These are phyloP conservation scores for Aspergillus neoniger DNA, from an alignment of 2,329 filamentous ascomycete species.

Conservation along the genomic window DNA sequence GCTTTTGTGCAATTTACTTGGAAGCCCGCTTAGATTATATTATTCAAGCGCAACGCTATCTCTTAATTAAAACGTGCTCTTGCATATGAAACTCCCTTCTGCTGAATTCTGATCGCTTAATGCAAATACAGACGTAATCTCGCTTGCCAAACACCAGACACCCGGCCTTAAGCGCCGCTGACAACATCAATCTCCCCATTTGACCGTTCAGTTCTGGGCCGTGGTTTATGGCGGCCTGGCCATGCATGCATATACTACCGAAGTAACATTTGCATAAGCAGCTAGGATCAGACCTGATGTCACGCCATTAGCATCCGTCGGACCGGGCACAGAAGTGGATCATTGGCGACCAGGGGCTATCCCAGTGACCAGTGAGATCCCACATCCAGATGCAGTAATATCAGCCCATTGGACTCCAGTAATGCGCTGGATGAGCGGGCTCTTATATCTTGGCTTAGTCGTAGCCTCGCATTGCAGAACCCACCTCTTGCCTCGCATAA, in stretches of 20 bases:
- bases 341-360: neutral
- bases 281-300: neutral
- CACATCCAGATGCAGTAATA: neutral
- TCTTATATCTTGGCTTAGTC: neutral
- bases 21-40: too few relatives aligned
- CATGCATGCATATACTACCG: neutral
- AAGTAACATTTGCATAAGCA: neutral
- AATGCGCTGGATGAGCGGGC: neutral
- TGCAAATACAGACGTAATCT: neutral
- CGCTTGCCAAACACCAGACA: neutral
- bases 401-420: neutral
- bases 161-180: neutral
- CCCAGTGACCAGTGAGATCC: neutral
- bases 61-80: neutral
- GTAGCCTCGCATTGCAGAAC: neutral
- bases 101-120: neutral
- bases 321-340: neutral
- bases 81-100: neutral
- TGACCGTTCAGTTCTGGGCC: neutral
- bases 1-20: too few relatives aligned
- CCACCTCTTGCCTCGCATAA: neutral
- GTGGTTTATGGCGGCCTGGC: neutral
- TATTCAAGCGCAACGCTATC: too few relatives aligned
- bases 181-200: neutral
- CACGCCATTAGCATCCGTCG: constrained; percentile 1